Base-by-base conservation (phyloP, 179 eudicot genomes). In the Patellifolia procumbens region DNA sequence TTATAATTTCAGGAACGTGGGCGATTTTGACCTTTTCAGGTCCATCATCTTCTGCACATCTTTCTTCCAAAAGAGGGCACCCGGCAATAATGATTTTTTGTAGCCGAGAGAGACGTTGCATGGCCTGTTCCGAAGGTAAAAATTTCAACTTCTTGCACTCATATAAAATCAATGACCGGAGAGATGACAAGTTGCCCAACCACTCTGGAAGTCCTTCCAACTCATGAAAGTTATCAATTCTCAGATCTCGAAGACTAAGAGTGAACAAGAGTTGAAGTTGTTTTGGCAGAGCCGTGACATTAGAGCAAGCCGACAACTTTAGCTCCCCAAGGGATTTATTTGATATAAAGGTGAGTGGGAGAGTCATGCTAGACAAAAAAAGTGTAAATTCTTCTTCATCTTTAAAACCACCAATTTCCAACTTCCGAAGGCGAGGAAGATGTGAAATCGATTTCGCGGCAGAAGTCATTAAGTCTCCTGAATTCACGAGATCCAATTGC, bases 181-280 rank as follows among this genome's bases (percentile, higher is more conserved):
- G 80, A 31, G 60, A 68, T 2, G 74, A 46, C 10, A 76, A 46
- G 46, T 58, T 68, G 13, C 61, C 52, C n/a, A 76, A 6, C 61
- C 80, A 69, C 4, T 76, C 74, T 3, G 68, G 67, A 58, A 76
- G 32, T 59, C 45, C 46, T 59, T 59, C 59, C 74, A 76, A 32
- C 37, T 61, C 58, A 13, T 12, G 45, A 34, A 58, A 76, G 11
- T 13, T 22, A 19, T 53, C 26, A 12, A 16, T 24, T 22, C 45
- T 34, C n/a, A 1, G 5, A 28, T 24, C 28, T 28, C 55, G 22
- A 7, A 11, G 20, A 17, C 58, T 76, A 24, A 10, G 45, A 39
- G 32, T 24, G 24, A 56, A 16, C 3, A 76, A 34, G 22, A 56
- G 16, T 59, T 42, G 46, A 58, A 76, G 74, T 22, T 76, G 46